Percentiles rank a stretch among this genome's conserved stretches.
Conservation (phyloP, 305 asterid genomes). For the Fraxinus xanthoxyloides region DNA sequence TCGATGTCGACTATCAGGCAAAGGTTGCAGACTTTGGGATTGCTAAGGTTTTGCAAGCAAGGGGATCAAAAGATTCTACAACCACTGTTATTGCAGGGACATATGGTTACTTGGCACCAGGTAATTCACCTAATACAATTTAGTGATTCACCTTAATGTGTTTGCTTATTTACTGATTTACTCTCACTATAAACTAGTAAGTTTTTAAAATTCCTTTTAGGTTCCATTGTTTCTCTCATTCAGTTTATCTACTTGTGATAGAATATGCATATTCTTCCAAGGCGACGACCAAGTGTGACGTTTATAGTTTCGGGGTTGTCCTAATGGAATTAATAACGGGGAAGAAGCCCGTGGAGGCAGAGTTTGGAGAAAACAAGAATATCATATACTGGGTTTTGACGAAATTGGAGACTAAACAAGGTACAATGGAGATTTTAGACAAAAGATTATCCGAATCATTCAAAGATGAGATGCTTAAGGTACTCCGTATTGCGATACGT, state of each 20-base stretch:
- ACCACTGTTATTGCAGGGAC: conserved; percentile 79
- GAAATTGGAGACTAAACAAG: conserved; percentile 68
- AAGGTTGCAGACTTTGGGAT: conserved; percentile 94
- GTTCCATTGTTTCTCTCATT: not conserved
- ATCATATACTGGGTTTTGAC: conserved; percentile 69
- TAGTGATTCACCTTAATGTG: not conserved
- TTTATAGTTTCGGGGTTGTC: conserved; percentile 89
- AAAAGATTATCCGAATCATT: conserved; percentile 46
- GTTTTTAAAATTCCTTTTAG: not conserved
- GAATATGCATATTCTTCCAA: conserved; percentile 89
- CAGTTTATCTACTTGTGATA: conserved; percentile 17
- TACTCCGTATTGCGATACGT: conserved; percentile 68
- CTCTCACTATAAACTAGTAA: not conserved
- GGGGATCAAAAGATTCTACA: conserved; percentile 65
- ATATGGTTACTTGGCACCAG: conserved; percentile 93
- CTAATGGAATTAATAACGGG: conserved; percentile 83
- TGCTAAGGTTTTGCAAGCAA: conserved; percentile 78
- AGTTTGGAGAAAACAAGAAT: conserved; percentile 83
- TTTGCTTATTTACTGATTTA: not conserved
- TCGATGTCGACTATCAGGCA: conserved; percentile 65
- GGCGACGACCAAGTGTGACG: conserved; percentile 88
- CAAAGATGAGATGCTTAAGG: conserved; percentile 81
- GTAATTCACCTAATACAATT: conserved; percentile 30
- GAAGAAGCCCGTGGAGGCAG: conserved; percentile 77
- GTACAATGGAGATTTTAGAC: conserved; percentile 59